phyloP scores from a whole-genome alignment of 2,329 filamentous ascomycete species.

The Whalleya microplaca region DNA sequence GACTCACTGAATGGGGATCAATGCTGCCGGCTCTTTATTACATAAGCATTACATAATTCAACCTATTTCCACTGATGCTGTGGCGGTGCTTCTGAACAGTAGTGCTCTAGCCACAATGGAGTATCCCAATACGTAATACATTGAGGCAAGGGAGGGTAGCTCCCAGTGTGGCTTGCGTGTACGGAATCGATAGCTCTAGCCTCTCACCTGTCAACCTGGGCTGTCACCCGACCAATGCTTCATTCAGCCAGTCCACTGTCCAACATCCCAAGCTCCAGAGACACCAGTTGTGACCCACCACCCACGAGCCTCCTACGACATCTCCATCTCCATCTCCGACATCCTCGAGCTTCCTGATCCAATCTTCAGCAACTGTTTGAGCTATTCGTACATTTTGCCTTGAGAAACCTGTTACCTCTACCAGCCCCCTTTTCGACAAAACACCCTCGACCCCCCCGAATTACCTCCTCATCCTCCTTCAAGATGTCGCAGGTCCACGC shows the following conservation, averaged over 20 bases:
- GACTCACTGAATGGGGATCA: constrained; percentile 16
- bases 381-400: constrained; percentile 9
- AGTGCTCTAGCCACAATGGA: no score
- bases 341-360: constrained; percentile 2
- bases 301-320: constrained; percentile 13
- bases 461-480: constrained; percentile 30
- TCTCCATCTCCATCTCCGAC: background rate
- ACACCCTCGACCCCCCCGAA: constrained; percentile 37
- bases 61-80: no score
- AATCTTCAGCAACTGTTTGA: constrained; percentile 3
- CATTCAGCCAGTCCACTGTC: background rate
- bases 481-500: constrained; percentile 92
- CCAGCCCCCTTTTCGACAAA: constrained; percentile 16
- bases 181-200: background rate
- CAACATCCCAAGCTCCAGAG: background rate
- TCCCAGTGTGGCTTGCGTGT: background rate
- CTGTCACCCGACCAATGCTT: background rate
- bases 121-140: no score
- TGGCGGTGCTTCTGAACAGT: no score
- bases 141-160: no score
- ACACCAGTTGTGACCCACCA: constrained; percentile 6
- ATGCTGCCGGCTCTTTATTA: no score
- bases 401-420: constrained; percentile 7
- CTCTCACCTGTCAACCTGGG: background rate
- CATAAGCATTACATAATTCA: no score